Base-by-base conservation (phyloP, 352 stramenopile genomes). In the Phytophthora quininea region DNA sequence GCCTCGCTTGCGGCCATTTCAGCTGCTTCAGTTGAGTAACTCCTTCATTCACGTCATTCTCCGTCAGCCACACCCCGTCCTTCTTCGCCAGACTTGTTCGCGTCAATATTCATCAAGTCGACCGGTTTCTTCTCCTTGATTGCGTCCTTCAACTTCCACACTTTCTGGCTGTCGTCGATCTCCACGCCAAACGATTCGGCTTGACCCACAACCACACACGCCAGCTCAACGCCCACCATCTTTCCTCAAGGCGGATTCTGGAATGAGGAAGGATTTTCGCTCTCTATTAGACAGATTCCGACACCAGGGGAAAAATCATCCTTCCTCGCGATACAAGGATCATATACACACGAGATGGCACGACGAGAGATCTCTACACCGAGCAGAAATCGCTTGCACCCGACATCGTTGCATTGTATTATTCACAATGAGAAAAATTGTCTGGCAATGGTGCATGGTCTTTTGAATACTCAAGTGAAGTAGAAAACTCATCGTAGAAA, bases 111-210 rank as follows among this genome's bases (percentile, higher is more conserved):
- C 9, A 3, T 48, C 12, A 24, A 24, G 42, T 48, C 42, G 12
- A 24, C 11, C 12, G 42, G 42, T 24, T 48, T 48, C 11, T 48
- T 27, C 42, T n/a, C 42, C 42, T 48, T 48, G 42, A 48, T 48
- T 15, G n/a, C n/a, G n/a, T 48, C 42, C 42, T 48, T 48, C 42
- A 48, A 27, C 42, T 29, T n/a, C 42, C 42, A 48, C 6, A 48
- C 42, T 15, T 27, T 9, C 42, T 48, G 11, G 12, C 42, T 48
- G 12, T 48, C 42, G 42, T 48, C 42, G n/a, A 48, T 48, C 42
- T 48, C 42, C 42, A 48, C 42, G 42, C 42, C 42, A 15, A 48
- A 48, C 11, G 19, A 9, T n/a, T 7, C 12, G 12, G 5, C 42
- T n/a, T 48, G 12, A 7, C 42, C 42, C 12, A 48, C 1, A 27